phyloP scores from a whole-genome alignment of 345 rosid species.

The Ricinus communis region DNA sequence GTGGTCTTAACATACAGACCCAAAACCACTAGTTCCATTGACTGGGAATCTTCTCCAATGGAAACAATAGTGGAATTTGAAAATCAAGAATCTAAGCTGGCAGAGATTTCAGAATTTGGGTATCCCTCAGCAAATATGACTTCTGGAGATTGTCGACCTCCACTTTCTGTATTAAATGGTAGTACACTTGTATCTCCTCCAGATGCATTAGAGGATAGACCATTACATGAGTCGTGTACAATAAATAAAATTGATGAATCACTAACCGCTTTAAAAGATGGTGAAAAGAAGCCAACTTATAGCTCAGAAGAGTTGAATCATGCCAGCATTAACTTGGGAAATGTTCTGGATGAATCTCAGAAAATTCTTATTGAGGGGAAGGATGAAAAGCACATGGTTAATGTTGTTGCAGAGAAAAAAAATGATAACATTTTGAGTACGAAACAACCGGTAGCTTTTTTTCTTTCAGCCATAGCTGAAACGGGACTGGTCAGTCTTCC shows the following conservation, averaged over 20 bases:
- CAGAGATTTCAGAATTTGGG: slow-evolving; percentile 27
- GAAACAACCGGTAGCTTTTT: slow-evolving; percentile 49
- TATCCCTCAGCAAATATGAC: slow-evolving; percentile 26
- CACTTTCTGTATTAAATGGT: slow-evolving; percentile 29
- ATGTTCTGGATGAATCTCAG: slow-evolving; percentile 25
- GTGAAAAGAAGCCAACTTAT: slow-evolving; percentile 30
- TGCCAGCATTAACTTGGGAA: slow-evolving; percentile 14
- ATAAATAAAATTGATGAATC: slow-evolving; percentile 26
- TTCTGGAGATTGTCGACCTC: slow-evolving; percentile 34
- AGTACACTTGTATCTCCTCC: slow-evolving; percentile 22
- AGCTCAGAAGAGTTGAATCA: slow-evolving; percentile 26
- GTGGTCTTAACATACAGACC: slow-evolving; percentile 59
- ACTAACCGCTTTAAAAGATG: not conserved
- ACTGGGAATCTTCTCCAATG: slow-evolving; percentile 47
- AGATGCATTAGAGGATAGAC: slow-evolving; percentile 38
- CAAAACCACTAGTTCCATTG: slow-evolving; percentile 35
- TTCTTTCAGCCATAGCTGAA: slow-evolving; percentile 68
- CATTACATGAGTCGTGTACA: slow-evolving; percentile 28
- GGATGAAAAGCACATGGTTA: slow-evolving; percentile 30
- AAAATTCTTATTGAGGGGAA: slow-evolving; percentile 32
- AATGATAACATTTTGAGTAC: slow-evolving; percentile 23
- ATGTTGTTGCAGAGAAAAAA: slow-evolving; percentile 26
- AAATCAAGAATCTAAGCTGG: slow-evolving; percentile 31
- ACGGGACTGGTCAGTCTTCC: slow-evolving; percentile 81
- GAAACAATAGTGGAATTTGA: slow-evolving; percentile 27